A percentile compares a stretch with the other conserved stretches of the same genome.
Evolutionary conservation across 148 eudicot genomes (phyloP).

Genomic region (Amaranthus hypochondriacus): DNA sequence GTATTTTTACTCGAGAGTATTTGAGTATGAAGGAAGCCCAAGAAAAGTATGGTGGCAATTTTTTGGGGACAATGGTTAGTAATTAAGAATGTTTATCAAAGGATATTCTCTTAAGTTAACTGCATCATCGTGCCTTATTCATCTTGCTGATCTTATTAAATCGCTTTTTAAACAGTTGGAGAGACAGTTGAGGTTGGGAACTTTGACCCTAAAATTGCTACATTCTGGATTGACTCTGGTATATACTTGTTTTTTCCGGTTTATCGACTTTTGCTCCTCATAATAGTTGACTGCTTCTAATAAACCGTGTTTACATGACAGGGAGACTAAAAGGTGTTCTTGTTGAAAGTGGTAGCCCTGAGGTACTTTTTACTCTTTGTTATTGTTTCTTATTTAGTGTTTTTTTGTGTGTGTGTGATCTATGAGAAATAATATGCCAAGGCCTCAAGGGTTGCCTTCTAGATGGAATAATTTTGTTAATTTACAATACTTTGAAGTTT

Average conservation of each 20-base stretch:
- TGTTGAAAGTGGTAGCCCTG: conserved; percentile 94
- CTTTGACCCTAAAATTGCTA: conserved; percentile 93
- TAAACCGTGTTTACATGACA: conserved; percentile 22
- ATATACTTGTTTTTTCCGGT: conserved; percentile 9
- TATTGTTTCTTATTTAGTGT: background rate
- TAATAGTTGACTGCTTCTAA: conserved; percentile 8
- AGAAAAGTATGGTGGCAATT: conserved; percentile 99
- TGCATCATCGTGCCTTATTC: background rate
- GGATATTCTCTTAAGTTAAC: conserved; percentile 2
- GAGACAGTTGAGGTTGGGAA: conserved; percentile 85
- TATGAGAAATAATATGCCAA: background rate
- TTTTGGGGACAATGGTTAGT: conserved; percentile 84
- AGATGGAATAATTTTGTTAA: background rate
- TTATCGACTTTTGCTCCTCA: background rate
- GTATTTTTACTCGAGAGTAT: conserved; percentile 88
- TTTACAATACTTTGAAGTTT: background rate
- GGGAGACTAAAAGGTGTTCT: conserved; percentile 92
- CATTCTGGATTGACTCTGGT: conserved; percentile 98
- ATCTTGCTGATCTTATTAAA: conserved; percentile 13
- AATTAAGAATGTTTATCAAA: conserved; percentile 9
- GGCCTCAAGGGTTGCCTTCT: background rate
- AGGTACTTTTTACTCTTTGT: conserved; percentile 44
- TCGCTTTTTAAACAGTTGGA: conserved; percentile 62
- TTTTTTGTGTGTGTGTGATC: background rate
- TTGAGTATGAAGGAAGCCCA: conserved; percentile 94